Percentiles rank a stretch among this genome's conserved stretches.
Conservation (phyloP, 1,139 yeast genomes). For the Magnusiomyces magnusii region DNA sequence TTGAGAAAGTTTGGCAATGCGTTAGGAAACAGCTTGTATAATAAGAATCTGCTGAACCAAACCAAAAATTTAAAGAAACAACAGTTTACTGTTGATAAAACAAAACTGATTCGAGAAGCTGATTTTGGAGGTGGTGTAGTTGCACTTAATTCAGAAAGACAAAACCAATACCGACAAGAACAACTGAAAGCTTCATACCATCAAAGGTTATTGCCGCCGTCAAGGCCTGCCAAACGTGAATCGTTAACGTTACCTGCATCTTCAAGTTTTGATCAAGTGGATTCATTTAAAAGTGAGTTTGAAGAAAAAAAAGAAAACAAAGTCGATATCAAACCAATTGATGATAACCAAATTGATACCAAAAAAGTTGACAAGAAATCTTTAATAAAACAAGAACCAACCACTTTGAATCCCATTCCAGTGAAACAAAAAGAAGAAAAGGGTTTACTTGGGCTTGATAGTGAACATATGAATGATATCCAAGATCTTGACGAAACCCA, state of each 20-base stretch:
- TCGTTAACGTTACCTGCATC: background rate
- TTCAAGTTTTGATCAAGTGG: too few species aligned
- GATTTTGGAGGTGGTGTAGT: constrained; percentile 6
- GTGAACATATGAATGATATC: background rate
- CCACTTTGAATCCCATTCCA: background rate
- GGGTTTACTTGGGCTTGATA: background rate
- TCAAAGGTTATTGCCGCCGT: background rate
- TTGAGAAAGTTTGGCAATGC: constrained; percentile 71
- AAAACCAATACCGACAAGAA: background rate
- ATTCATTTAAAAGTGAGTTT: too few species aligned
- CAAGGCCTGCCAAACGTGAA: background rate
- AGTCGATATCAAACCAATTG: too few species aligned
- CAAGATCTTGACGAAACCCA: background rate
- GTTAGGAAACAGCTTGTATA: constrained; percentile 70
- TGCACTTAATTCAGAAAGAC: background rate
- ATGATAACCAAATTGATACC: too few species aligned
- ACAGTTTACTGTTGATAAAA: constrained; percentile 7
- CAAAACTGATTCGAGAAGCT: constrained; percentile 8
- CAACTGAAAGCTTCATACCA: too few species aligned
- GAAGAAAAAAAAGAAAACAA: too few species aligned
- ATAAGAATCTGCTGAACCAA: constrained; percentile 45
- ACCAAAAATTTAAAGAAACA: constrained; percentile 40
- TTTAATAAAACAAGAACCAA: too few species aligned
- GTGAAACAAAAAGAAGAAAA: background rate
- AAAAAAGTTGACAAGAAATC: too few species aligned